Evolutionary conservation across 2,329 filamentous ascomycete species (phyloP).

Genomic region (Coniochaeta hoffmannii): DNA sequence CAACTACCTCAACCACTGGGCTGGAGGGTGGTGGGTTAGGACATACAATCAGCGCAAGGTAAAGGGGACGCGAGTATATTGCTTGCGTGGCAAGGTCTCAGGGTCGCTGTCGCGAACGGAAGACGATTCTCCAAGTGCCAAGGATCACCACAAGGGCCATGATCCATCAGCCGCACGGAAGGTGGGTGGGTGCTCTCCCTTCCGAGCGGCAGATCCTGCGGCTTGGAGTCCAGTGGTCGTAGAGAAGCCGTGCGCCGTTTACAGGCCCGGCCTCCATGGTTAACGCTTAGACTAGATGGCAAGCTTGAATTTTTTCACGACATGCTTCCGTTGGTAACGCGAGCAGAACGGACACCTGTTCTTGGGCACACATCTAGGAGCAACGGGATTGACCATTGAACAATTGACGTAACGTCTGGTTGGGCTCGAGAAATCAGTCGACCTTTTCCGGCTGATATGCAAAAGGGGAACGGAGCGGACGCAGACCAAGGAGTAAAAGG

Average conservation of each 20-base stretch:
- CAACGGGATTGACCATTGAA: neutral
- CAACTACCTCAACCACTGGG: neutral
- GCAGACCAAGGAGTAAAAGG: neutral
- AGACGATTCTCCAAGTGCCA: neutral
- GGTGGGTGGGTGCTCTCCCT: neutral
- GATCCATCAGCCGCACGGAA: neutral
- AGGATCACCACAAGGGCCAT: neutral
- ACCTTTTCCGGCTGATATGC: slow-evolving; percentile 3
- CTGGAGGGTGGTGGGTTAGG: neutral
- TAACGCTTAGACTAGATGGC: too few relatives aligned
- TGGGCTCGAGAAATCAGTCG: neutral
- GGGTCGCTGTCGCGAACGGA: neutral
- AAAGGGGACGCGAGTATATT: neutral
- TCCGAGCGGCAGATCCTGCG: neutral
- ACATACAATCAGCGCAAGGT: neutral
- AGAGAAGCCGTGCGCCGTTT: too few relatives aligned
- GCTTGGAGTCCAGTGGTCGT: too few relatives aligned
- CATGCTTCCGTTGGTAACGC: too few relatives aligned
- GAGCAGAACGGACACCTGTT: too few relatives aligned
- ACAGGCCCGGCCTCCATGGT: too few relatives aligned
- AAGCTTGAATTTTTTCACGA: too few relatives aligned
- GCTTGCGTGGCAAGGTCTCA: neutral
- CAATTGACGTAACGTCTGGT: neutral
- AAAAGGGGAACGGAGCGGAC: neutral
- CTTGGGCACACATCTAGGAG: neutral